phyloP scores from a whole-genome alignment of 2,329 filamentous ascomycete genomes.

The Penicillium fuscoglaucum region DNA sequence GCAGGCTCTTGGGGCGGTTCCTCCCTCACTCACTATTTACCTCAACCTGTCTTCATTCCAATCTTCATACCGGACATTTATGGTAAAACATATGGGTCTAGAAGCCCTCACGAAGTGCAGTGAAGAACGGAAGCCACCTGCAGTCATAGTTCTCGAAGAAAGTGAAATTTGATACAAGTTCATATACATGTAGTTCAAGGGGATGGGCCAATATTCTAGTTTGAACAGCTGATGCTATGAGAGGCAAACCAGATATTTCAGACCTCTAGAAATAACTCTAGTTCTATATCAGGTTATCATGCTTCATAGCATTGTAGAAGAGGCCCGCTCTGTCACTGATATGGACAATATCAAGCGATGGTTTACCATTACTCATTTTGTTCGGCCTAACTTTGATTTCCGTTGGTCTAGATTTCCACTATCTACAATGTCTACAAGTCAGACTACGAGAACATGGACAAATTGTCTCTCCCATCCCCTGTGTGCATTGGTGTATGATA shows the following conservation, averaged over 20 bases:
- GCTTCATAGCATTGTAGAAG: background rate
- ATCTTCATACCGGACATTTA: background rate
- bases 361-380: background rate
- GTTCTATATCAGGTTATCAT: background rate
- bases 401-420: background rate
- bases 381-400: background rate
- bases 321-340: too few species aligned
- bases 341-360: too few species aligned
- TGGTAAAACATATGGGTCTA: background rate
- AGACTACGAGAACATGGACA: background rate
- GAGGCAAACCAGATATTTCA: background rate
- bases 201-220: background rate
- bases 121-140: background rate
- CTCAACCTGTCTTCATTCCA: background rate
- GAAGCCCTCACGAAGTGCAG: background rate
- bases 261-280: background rate
- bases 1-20: background rate
- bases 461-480: background rate
- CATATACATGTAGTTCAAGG: background rate
- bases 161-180: background rate
- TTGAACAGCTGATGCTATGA: background rate
- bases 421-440: background rate
- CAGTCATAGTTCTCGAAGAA: too few species aligned
- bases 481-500: background rate
- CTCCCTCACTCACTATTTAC: background rate